Base-by-base conservation (phyloP, 768 basidiomycete species). In the Harrya chromipes region DNA sequence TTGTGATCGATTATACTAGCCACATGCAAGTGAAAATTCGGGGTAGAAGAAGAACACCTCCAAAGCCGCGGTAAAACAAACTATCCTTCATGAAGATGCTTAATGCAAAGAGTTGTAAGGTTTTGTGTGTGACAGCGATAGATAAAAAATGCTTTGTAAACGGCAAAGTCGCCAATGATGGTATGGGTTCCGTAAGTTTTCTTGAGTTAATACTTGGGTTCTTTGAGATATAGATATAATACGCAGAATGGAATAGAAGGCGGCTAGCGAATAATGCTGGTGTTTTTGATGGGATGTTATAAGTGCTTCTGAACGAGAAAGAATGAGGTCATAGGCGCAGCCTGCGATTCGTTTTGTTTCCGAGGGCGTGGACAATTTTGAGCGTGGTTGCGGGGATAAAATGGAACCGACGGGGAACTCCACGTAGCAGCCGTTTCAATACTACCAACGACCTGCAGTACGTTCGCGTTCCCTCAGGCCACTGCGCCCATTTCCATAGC, bases 401-500 rank as follows among this genome's bases (percentile, higher is more conserved):
- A 35, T 34, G 38, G 13, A 36, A 27, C 17, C 17, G 40, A 46
- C 7, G 26, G 27, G 21, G 43, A 34, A 43, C 41, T 44, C 39
- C 46, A 35, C 34, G 23, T 49, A 40, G 43, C 37, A 35, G 43
- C 35, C 24, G 27, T 47, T 19, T 37, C 33, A n/a, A 39, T 21
- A 38, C 55, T 59, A 70, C 64, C 57, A 57, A 42, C 60, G 64
- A 26, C 60, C 53, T 16, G 59, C 57, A 7, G 60, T 61, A 33
- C 72, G 69, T 47, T 71, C 71, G 39, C 74, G 71, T 35, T 72
- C 70, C 59, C 78, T 54, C 43, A 87, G 64, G 7, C 85, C 86
- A 55, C 84, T 87, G 43, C 85, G 78, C 45, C 85, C 85, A 36
- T 70, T 70, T 6, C 84, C 85, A 50, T 69, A 81, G 9, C 85